These are phyloP conservation scores for Penicillium waksmanii DNA, from an alignment of 495 filamentous ascomycete species.

Conservation along the genomic window DNA sequence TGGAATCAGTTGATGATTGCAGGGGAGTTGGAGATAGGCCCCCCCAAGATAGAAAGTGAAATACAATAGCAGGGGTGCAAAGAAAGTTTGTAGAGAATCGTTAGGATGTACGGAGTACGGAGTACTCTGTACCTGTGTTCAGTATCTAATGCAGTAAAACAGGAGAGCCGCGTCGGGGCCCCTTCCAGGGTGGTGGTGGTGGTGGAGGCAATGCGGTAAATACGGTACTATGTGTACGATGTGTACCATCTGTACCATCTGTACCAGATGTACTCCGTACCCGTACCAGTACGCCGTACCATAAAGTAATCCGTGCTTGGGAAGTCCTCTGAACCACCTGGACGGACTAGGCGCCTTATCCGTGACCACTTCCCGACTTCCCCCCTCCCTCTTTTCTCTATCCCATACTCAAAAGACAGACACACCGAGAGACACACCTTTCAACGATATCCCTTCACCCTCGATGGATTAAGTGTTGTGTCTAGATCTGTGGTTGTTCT, in stretches of 20 bases:
- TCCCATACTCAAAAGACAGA: neutral
- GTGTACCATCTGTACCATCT: no score
- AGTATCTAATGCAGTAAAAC: no score
- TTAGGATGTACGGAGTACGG: neutral
- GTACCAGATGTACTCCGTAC: neutral
- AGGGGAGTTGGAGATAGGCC: neutral
- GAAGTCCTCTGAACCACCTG: slow-evolving; percentile 3
- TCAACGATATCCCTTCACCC: neutral
- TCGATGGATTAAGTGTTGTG: slow-evolving; percentile 7
- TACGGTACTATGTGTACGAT: no score
- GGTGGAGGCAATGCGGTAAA: neutral
- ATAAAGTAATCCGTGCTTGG: neutral
- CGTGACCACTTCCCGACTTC: slow-evolving; percentile 23
- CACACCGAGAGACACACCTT: neutral
- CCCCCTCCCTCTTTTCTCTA: slow-evolving; percentile 9
- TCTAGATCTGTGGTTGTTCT: slow-evolving; percentile 9
- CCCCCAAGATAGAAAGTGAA: neutral
- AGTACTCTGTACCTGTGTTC: neutral
- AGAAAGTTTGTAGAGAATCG: no score
- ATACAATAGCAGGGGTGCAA: no score
- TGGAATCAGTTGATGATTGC: neutral
- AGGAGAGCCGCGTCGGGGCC: neutral
- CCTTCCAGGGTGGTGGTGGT: neutral
- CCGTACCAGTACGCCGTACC: no score
- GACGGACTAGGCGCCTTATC: slow-evolving; percentile 25